Evolutionary conservation across 352 stramenopile species (phyloP).

Genomic region (Blastocystis sp.): DNA sequence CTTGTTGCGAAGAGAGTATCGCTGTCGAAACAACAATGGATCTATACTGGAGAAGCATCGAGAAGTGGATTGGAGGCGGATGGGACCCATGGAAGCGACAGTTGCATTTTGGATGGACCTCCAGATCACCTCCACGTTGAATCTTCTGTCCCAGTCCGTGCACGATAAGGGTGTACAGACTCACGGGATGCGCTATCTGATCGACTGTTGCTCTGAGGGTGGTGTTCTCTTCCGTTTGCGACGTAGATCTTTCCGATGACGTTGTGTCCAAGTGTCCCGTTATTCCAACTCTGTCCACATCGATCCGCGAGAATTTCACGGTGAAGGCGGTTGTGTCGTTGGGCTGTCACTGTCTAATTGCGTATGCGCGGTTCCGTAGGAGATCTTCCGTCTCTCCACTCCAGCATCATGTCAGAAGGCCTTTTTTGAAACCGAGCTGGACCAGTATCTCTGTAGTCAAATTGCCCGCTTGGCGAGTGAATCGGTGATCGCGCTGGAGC

Average conservation of each 20-base stretch:
- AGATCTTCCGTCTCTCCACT: background rate
- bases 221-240: background rate
- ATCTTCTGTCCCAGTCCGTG: background rate
- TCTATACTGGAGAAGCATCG: too few species aligned
- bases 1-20: background rate
- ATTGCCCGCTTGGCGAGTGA: conserved; percentile 39
- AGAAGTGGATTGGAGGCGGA: background rate
- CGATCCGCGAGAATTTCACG: conserved; percentile 21
- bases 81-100: background rate
- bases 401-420: background rate
- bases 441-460: conserved; percentile 20
- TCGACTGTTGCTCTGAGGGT: background rate
- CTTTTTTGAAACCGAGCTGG: background rate
- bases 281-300: background rate
- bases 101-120: too few species aligned
- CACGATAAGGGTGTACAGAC: conserved; percentile 17
- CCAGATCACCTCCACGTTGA: conserved; percentile 27
- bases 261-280: background rate
- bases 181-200: background rate
- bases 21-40: background rate
- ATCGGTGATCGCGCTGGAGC: conserved; percentile 21
- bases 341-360: conserved; percentile 6
- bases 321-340: conserved; percentile 24
- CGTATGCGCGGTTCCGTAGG: conserved; percentile 20
- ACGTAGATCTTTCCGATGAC: background rate